Evolutionary conservation across 805 yeast species (phyloP).

Genomic region (Candida bentonensis): DNA sequence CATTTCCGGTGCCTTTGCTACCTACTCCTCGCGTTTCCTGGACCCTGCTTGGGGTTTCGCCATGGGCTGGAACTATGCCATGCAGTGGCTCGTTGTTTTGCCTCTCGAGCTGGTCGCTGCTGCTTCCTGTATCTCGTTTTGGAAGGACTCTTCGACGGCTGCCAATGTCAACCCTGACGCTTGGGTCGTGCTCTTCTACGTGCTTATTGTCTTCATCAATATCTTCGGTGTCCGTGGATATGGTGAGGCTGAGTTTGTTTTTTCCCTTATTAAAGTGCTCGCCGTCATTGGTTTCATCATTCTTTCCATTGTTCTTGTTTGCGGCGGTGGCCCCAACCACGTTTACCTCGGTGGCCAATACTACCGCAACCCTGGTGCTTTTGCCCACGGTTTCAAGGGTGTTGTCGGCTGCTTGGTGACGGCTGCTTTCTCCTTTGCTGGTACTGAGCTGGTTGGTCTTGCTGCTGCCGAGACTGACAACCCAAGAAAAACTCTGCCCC

Average conservation of each 20-base stretch:
- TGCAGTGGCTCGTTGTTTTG: constrained; percentile 44
- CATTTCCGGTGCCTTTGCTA: constrained; percentile 43
- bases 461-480: constrained; percentile 64
- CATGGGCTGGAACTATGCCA: constrained; percentile 51
- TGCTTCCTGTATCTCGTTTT: constrained; percentile 36
- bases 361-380: constrained; percentile 50
- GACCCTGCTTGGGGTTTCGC: constrained; percentile 56
- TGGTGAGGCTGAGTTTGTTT: constrained; percentile 49
- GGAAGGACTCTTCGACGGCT: constrained; percentile 47
- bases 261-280: constrained; percentile 38
- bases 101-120: constrained; percentile 54
- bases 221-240: constrained; percentile 38
- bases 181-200: constrained; percentile 39
- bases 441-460: constrained; percentile 57
- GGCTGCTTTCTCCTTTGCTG: constrained; percentile 66
- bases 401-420: constrained; percentile 51
- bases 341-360: constrained; percentile 42
- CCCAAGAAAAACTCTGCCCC: constrained; percentile 53
- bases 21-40: constrained; percentile 40
- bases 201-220: constrained; percentile 31
- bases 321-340: constrained; percentile 47
- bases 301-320: constrained; percentile 36
- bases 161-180: constrained; percentile 38
- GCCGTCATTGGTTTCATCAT: constrained; percentile 46
- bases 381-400: constrained; percentile 52